phyloP scores from a whole-genome alignment of 2,329 filamentous ascomycete genomes.

The Neoarthrinium moseri region DNA sequence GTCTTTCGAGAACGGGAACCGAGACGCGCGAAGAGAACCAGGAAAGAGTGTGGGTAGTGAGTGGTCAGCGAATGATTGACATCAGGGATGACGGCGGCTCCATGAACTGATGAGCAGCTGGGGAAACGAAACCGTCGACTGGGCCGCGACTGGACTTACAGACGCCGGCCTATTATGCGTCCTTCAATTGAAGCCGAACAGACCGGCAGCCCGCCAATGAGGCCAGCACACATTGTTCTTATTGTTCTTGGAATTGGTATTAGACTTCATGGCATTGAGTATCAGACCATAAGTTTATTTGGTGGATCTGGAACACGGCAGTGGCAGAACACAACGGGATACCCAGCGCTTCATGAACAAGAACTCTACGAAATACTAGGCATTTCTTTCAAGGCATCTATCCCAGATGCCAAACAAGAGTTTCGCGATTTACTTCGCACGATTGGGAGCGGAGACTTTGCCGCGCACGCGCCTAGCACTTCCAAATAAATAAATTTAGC shows the following conservation, averaged over 20 bases:
- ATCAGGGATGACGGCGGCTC: background rate
- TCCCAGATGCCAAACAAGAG: no score
- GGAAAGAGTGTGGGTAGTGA: background rate
- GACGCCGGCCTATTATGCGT: constrained; percentile 29
- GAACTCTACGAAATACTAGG: no score
- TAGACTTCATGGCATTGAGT: no score
- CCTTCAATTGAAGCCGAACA: constrained; percentile 6
- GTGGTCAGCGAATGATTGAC: background rate
- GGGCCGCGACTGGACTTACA: constrained; percentile 21
- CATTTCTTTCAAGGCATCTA: no score
- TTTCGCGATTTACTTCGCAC: background rate
- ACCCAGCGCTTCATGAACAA: no score
- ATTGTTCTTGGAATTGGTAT: no score
- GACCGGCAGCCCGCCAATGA: background rate
- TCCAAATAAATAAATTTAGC: constrained; percentile 6
- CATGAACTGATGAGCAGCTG: background rate
- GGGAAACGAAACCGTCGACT: constrained; percentile 4
- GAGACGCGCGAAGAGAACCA: background rate
- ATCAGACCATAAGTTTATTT: background rate
- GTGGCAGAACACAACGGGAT: no score
- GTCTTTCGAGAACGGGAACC: no score
- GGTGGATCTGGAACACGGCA: background rate
- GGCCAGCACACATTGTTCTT: background rate
- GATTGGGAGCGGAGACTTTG: background rate
- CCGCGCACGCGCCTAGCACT: background rate